Evolutionary conservation across 768 basidiomycete species (phyloP), one percentile per base, ranked within the genome.

Genomic region (Serpula lacrymans): DNA sequence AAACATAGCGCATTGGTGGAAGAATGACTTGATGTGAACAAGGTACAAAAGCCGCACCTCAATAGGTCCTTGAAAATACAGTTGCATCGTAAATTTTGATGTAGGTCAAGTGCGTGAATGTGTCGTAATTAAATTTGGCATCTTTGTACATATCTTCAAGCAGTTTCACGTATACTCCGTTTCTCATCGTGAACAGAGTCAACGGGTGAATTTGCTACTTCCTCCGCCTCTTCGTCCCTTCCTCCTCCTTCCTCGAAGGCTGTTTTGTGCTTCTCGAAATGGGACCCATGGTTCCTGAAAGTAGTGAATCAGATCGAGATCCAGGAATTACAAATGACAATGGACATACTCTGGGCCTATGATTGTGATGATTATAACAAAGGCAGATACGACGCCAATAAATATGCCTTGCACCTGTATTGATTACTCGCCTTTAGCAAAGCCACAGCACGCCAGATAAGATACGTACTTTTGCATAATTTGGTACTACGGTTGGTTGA

Each of bases 241-340:
- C 77, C 77, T 1, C 59, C 86, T 41, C 88, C 88, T 46, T 82
- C 73, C 54, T 93, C 85, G 63, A 85, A 86, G 1, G 88, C 91
- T 2, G 81, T 59, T 60, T 82, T 84, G 53, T 80, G 74, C 46
- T 84, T 75, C 68, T 97, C 93, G 54, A 95, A 97, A 63, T 86
- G 88, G 8, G 78, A 70, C 7, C 82, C 77, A 50, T 86, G 85
- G 43, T 85, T 80, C 56, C 80, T 82, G 42, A n/a, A 10, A 23
- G 38, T 39, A 13, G 7, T 13, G 20, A 12, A 27, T 20, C 29
- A n/a, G 14, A 32, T 30, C 26, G 12, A 16, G 39, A 18, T 13
- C 17, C 17, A 16, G 20, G 26, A 36, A 22, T 4, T 25, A 12
- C 41, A 16, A 35, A 16, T 13, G 24, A 34, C 3, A 7, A 1